Base-by-base conservation (phyloP, 805 yeast genomes). In the Kregervanrija pseudodelftensis region DNA sequence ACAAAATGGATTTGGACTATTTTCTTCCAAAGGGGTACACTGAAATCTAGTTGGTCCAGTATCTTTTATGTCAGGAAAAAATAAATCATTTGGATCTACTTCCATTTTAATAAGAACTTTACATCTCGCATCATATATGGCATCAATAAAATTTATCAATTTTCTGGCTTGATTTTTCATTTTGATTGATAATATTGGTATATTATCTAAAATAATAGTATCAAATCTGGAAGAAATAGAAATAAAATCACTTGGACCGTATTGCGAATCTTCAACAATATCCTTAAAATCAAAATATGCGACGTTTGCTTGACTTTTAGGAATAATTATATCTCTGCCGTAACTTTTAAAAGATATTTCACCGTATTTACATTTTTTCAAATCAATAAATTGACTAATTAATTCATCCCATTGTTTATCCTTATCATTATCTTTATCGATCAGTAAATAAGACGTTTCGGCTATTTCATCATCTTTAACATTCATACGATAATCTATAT, bases 131-230 rank as follows among this genome's bases (percentile, higher is more conserved):
- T 83, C 89, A 57, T 83, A 82, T 11, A 82, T 60, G 0, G 88
- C 85, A 60, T 83, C 89, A 28, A 82, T 56, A 14, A 83, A 60
- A 0, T 84, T 79, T 42, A 83, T 82, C 54, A 82, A 76, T 45
- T 84, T 61, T 42, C 86, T 64, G 2, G 89, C 89, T 53, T 82
- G 86, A 52, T 80, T 80, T 51, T 79, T 80, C 77, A 70, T 72
- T 39, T 63, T 70, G 3, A 75, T 57, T 1, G 77, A 73, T 61
- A 83, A 60, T 5, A 75, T 65, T 0, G 90, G 90, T 3, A 83
- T 78, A 42, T 77, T 64, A 45, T 80, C 82, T 14, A 83, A 55
- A 4, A 83, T 67, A 30, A 84, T 63, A 2, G 80, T 76, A 31
- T 71, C 75, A 57, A 66, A 83, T 16, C 68, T 66, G 0, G 86